Evolutionary conservation across 305 asterid genomes (phyloP).

Genomic region (Solanum hybrid): DNA sequence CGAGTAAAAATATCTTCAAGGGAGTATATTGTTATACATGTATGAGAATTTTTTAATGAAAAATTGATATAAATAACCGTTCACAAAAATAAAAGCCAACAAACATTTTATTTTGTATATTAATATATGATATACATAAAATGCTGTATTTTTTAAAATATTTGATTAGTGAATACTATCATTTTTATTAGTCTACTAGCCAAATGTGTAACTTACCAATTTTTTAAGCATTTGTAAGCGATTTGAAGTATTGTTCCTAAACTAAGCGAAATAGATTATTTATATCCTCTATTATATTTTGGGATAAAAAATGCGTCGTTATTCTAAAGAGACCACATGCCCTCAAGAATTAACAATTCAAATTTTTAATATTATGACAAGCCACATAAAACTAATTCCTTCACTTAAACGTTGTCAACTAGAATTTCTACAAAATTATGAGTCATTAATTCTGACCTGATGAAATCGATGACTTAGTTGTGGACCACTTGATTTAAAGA

Average conservation of each 20-base stretch:
- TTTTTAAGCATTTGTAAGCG: not conserved
- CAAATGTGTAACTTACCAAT: not conserved
- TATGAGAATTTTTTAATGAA: not conserved
- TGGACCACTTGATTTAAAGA: not conserved
- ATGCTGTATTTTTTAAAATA: not conserved
- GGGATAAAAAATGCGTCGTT: fast-evolving
- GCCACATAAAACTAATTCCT: too few relatives aligned
- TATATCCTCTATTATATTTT: too few relatives aligned
- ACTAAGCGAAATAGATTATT: not conserved
- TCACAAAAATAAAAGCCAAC: not conserved
- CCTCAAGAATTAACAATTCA: too few relatives aligned
- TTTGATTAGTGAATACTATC: not conserved
- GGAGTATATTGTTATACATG: not conserved
- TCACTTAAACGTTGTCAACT: too few relatives aligned
- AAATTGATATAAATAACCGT: not conserved
- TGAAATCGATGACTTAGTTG: not conserved
- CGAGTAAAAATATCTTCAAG: not conserved
- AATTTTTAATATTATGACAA: too few relatives aligned
- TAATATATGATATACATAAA: not conserved
- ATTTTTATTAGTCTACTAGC: not conserved
- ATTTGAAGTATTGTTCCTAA: too few relatives aligned
- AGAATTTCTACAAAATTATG: too few relatives aligned
- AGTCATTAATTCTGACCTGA: not conserved
- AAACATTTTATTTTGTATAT: not conserved
- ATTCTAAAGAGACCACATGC: not conserved